Evolutionary conservation across 441 rosid genomes (phyloP).

Genomic region (Gossypium gossypioides): DNA sequence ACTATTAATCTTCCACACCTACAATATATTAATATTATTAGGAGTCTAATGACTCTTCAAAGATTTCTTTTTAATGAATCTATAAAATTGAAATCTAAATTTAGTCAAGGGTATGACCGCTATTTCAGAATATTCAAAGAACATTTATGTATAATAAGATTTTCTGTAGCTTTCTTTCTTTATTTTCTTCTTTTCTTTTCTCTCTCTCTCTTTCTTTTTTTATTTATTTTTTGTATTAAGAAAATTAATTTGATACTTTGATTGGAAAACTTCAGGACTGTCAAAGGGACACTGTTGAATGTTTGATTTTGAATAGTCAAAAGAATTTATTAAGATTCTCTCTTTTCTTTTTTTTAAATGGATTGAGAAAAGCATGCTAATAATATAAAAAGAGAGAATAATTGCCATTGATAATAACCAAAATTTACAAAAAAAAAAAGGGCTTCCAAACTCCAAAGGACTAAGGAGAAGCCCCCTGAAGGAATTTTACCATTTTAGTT

Average conservation of each 20-base stretch:
- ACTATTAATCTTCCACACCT: no score
- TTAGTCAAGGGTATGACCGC: slow-evolving; percentile 14
- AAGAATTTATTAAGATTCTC: background rate
- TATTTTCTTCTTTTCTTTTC: background rate
- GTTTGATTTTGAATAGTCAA: background rate
- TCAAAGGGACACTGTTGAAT: background rate
- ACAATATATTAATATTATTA: no score
- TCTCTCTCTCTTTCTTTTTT: no score
- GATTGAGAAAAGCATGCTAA: background rate
- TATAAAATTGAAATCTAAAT: no score
- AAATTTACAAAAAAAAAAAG: slow-evolving; percentile 2
- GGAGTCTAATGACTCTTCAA: no score
- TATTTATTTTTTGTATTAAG: no score
- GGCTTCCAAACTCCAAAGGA: background rate
- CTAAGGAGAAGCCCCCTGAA: background rate
- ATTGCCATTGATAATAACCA: background rate
- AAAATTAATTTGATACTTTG: no score
- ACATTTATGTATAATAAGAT: background rate
- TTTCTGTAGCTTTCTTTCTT: background rate
- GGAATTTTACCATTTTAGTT: background rate
- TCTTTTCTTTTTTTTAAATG: background rate
- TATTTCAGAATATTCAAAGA: background rate
- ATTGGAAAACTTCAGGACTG: no score
- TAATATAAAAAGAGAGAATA: background rate
- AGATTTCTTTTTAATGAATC: no score